phyloP scores from a whole-genome alignment of 2,329 filamentous ascomycete species.

The Colletotrichum agaves region DNA sequence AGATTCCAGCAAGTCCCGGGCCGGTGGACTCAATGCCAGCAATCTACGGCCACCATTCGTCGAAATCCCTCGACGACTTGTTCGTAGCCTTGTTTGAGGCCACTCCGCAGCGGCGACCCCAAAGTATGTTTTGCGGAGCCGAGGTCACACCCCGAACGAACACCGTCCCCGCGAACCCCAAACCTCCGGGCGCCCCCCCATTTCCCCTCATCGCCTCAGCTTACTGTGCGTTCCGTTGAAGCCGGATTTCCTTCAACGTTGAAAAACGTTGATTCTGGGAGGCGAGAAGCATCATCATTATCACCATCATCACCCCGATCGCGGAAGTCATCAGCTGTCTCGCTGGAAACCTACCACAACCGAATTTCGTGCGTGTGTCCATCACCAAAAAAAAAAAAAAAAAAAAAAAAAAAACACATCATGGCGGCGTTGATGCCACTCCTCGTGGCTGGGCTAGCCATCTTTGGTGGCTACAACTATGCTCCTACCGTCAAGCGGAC shows the following conservation, averaged over 20 bases:
- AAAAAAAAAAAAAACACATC: too few relatives aligned
- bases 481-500: conserved; percentile 5
- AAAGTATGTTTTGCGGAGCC: conserved; percentile 17
- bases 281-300: too few relatives aligned
- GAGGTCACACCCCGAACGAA: background rate
- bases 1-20: too few relatives aligned
- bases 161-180: background rate
- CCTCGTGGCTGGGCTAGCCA: conserved; percentile 27
- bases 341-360: too few relatives aligned
- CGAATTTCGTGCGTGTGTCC: background rate
- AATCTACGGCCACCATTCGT: background rate
- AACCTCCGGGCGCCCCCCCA: background rate
- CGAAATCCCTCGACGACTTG: background rate
- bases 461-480: conserved; percentile 27
- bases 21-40: too few relatives aligned
- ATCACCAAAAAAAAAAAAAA: too few relatives aligned
- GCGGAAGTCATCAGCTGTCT: too few relatives aligned
- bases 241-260: background rate
- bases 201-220: background rate
- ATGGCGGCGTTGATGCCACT: conserved; percentile 24
- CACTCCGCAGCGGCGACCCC: conserved; percentile 2
- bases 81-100: background rate
- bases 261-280: too few relatives aligned
- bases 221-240: background rate
- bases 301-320: too few relatives aligned